These are phyloP conservation scores for Pyrenochaeta sp. DNA, from an alignment of 2,329 filamentous ascomycete genomes.

Conservation along the genomic window DNA sequence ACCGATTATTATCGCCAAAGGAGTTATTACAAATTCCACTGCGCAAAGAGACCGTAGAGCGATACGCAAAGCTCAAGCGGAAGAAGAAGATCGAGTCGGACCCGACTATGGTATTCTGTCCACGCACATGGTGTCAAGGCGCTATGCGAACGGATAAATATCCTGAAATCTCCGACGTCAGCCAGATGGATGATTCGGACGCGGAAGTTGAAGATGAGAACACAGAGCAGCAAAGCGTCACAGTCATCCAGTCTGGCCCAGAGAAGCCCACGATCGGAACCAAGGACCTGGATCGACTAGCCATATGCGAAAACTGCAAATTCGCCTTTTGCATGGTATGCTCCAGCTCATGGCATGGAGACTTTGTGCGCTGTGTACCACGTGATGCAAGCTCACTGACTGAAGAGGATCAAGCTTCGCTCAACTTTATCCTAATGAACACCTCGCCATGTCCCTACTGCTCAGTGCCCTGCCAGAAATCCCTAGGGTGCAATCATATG, in stretches of 20 bases:
- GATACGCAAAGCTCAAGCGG: slow-evolving; percentile 89
- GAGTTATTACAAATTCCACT: slow-evolving; percentile 71
- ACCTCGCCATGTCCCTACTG: slow-evolving; percentile 92
- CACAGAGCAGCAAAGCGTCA: slow-evolving; percentile 1
- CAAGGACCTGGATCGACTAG: slow-evolving; percentile 71
- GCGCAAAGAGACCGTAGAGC: slow-evolving; percentile 73
- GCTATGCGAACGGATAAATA: slow-evolving; percentile 71
- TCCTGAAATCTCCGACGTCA: slow-evolving; percentile 55
- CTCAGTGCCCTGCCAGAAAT: slow-evolving; percentile 84
- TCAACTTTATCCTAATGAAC: slow-evolving; percentile 82
- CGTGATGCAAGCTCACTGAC: slow-evolving; percentile 75
- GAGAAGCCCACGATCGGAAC: slow-evolving; percentile 48
- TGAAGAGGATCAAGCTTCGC: slow-evolving; percentile 83
- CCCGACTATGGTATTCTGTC: slow-evolving; percentile 91
- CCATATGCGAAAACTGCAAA: slow-evolving; percentile 78
- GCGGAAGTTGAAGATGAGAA: slow-evolving; percentile 45
- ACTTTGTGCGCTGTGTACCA: slow-evolving; percentile 76
- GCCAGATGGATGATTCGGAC: slow-evolving; percentile 50
- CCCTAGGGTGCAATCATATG: slow-evolving; percentile 96
- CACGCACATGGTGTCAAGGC: slow-evolving; percentile 89
- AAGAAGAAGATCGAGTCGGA: slow-evolving; percentile 93
- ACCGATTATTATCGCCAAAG: slow-evolving; percentile 77
- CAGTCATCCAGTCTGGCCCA: slow-evolving; percentile 14
- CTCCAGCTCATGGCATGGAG: slow-evolving; percentile 89
- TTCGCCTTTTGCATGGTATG: slow-evolving; percentile 85